Percentiles rank a stretch among this genome's conserved stretches.
Conservation (phyloP, 495 filamentous ascomycete genomes). For the Choiromyces venosus region DNA sequence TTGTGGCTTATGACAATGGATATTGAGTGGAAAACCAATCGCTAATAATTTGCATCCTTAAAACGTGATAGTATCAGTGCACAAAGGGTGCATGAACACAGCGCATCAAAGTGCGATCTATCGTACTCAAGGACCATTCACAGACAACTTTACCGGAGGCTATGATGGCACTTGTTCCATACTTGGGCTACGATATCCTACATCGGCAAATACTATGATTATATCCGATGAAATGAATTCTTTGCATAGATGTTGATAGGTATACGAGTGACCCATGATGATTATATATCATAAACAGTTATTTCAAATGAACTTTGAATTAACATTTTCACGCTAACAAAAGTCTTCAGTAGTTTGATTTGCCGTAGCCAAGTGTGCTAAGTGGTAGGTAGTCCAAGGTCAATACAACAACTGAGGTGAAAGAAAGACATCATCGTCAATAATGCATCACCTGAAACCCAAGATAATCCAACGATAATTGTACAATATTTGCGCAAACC, state of each 20-base stretch:
- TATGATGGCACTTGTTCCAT: background rate
- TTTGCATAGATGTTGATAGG: background rate
- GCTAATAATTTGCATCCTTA: background rate
- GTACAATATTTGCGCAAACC: background rate
- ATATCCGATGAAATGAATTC: background rate
- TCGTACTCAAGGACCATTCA: background rate
- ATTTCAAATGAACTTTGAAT: background rate
- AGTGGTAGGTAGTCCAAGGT: background rate
- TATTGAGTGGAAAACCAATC: background rate
- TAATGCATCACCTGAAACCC: background rate
- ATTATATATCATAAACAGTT: background rate
- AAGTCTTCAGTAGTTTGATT: background rate
- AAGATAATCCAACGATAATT: background rate
- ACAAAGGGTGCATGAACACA: background rate
- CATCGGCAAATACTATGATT: background rate
- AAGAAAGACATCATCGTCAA: background rate
- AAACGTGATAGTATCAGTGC: background rate
- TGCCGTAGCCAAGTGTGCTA: background rate
- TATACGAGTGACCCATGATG: background rate
- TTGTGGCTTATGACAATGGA: background rate
- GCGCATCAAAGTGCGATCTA: background rate
- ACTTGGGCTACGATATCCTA: background rate
- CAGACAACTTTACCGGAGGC: background rate
- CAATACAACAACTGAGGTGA: background rate
- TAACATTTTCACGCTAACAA: background rate